phyloP scores from a whole-genome alignment of 1,139 yeast genomes.

The Arxiozyma telluris region DNA sequence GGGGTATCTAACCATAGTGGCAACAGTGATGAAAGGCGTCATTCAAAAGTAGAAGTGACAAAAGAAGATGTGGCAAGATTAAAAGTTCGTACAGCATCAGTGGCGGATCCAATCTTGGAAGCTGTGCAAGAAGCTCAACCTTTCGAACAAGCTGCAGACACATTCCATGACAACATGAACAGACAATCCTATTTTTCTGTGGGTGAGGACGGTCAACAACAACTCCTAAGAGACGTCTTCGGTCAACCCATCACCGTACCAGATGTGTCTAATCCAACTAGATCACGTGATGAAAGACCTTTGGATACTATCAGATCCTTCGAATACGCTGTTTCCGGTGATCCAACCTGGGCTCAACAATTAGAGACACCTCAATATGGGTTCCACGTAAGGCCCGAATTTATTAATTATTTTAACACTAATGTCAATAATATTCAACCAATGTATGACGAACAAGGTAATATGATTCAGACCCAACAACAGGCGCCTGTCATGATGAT shows the following conservation, averaged over 20 bases:
- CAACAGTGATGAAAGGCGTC: conserved; percentile 20
- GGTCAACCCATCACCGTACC: conserved; percentile 71
- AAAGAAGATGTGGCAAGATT: conserved; percentile 41
- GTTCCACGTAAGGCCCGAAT: conserved; percentile 60
- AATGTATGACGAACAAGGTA: conserved; percentile 5
- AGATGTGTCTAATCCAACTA: conserved; percentile 86
- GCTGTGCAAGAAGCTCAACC: conserved; percentile 98
- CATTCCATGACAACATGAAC: conserved; percentile 28
- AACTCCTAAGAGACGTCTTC: conserved; percentile 59
- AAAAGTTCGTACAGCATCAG: conserved; percentile 53
- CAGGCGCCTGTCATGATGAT: conserved; percentile 3
- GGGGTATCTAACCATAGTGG: conserved; percentile 14
- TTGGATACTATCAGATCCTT: conserved; percentile 88
- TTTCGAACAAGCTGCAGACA: conserved; percentile 60
- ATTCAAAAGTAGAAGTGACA: conserved; percentile 27
- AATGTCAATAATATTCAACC: conserved; percentile 1
- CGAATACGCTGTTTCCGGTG: conserved; percentile 92
- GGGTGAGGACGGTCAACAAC: conserved; percentile 21
- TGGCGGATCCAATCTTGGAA: conserved; percentile 81
- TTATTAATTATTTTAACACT: conserved; percentile 33
- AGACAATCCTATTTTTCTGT: conserved; percentile 26
- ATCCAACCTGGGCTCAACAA: conserved; percentile 63
- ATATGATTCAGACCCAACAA: conserved; percentile 5
- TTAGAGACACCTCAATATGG: conserved; percentile 72
- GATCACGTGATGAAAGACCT: conserved; percentile 92